Evolutionary conservation across 371 early-diverging fungal species (phyloP), one percentile per base, ranked within the genome.

Genomic region (Apophysomyces sp.): DNA sequence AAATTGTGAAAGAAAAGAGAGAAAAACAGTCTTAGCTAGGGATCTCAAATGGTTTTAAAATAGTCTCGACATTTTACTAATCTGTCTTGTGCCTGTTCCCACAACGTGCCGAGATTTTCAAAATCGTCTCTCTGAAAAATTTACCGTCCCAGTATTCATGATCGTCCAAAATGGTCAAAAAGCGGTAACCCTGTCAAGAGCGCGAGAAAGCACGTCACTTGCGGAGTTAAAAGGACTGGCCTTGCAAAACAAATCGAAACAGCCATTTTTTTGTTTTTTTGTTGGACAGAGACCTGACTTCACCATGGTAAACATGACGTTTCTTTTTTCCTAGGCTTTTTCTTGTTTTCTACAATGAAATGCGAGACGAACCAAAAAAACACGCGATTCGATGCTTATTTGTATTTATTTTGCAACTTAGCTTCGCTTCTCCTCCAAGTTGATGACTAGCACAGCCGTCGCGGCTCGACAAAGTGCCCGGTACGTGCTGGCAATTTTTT

Each of bases 361-460:
- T 34, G 34, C 34, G 34, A 8, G 13, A 34, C 34, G 34, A 34
- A 34, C 8, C n/a, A n/a, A n/a, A 12, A 34, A 34, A 34, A 34
- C 34, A 7, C 34, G 34, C 34, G 16, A 16, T 41, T n/a, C 41
- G 34, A 37, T 34, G 56, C 24, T 15, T 56, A 24, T 9, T 5
- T 56, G 6, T 8, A 13, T 18, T 32, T 55, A n/a, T 41, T 41
- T 18, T 41, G 41, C 51, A 37, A n/a, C 51, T 16, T 67, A 78
- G 79, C 79, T 78, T 67, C 79, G 79, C 60, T 64, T 66, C 56
- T 67, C 76, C 54, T 70, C 79, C 60, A 73, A 66, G 65, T 72
- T 74, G 40, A 63, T 78, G 59, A 63, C 74, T 24, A 34, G 72
- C 31, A 66, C 66, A 44, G 51, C 60, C 55, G 60, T 65, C 51